Conservation (phyloP, 441 rosid species). For the Viola pubescens region DNA sequence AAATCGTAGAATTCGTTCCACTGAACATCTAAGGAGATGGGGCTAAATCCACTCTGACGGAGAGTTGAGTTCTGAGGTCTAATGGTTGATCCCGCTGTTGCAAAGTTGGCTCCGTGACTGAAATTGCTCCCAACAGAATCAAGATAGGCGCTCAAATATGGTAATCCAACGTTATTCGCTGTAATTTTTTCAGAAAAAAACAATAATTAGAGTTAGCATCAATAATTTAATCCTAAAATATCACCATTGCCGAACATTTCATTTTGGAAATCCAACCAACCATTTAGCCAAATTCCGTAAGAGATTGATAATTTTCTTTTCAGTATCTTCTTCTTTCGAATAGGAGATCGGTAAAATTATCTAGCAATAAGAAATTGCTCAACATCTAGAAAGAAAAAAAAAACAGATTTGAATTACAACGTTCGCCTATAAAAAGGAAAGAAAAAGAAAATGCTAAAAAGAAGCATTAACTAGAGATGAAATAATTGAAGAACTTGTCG, state of each 20-base stretch:
- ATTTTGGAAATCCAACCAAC: neutral
- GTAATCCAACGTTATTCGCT: slow-evolving; percentile 49
- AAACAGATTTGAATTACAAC: too few relatives aligned
- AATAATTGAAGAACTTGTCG: too few relatives aligned
- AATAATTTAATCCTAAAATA: neutral
- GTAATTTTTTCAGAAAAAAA: neutral
- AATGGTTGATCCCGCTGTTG: slow-evolving; percentile 69
- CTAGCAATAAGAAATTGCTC: neutral
- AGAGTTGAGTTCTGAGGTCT: slow-evolving; percentile 58
- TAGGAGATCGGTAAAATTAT: too few relatives aligned
- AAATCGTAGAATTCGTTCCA: slow-evolving; percentile 45
- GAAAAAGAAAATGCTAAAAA: too few relatives aligned
- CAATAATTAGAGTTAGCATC: neutral
- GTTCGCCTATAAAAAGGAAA: too few relatives aligned
- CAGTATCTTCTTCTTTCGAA: too few relatives aligned
- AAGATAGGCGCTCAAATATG: slow-evolving; percentile 57
- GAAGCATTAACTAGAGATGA: too few relatives aligned
- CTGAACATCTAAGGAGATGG: slow-evolving; percentile 60
- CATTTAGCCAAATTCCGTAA: neutral
- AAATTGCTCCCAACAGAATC: slow-evolving; percentile 63
- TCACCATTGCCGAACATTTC: neutral
- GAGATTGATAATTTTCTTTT: too few relatives aligned
- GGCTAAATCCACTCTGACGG: slow-evolving; percentile 56
- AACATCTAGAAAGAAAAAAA: neutral
- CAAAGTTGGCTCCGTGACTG: slow-evolving; percentile 65